Conservation (phyloP, 73 alveolate genomes). For the Breviolum minutum region DNA sequence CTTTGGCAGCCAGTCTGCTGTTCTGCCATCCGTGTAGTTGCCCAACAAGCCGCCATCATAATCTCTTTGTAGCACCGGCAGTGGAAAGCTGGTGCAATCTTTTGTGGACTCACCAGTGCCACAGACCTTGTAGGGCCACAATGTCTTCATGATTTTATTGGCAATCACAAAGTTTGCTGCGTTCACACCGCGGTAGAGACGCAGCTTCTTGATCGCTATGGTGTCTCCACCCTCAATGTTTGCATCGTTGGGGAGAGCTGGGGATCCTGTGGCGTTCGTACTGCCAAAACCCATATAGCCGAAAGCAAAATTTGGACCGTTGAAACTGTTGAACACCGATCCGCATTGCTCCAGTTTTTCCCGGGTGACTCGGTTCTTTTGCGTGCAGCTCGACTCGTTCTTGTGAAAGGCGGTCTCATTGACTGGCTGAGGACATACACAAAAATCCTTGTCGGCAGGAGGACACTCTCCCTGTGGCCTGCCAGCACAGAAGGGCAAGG, state of each 20-base stretch:
- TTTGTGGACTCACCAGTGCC: not conserved
- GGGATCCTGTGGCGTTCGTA: too few species aligned
- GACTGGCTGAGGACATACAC: not conserved
- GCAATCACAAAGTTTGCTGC: not conserved
- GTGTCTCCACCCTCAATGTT: not conserved
- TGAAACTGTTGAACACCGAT: conserved; percentile 14
- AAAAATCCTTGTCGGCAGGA: not conserved
- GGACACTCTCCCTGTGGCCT: not conserved
- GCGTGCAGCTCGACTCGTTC: not conserved
- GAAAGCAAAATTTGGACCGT: not conserved
- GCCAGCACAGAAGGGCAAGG: not conserved
- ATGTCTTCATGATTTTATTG: not conserved
- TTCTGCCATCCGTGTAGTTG: not conserved
- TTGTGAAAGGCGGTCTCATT: not conserved
- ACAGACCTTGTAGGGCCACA: conserved; percentile 5
- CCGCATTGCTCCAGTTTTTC: conserved; percentile 6
- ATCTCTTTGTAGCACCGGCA: not conserved
- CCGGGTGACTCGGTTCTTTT: not conserved
- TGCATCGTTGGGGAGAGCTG: not conserved
- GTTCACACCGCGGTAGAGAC: not conserved
- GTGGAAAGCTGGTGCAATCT: not conserved
- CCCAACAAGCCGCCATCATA: not conserved
- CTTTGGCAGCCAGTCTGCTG: not conserved
- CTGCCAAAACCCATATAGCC: not conserved
- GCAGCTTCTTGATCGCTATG: not conserved